Percentiles rank a stretch among this genome's conserved stretches.
phyloP scores from a whole-genome alignment of 2,329 filamentous ascomycete genomes.

The Pseudogymnoascus sp. region DNA sequence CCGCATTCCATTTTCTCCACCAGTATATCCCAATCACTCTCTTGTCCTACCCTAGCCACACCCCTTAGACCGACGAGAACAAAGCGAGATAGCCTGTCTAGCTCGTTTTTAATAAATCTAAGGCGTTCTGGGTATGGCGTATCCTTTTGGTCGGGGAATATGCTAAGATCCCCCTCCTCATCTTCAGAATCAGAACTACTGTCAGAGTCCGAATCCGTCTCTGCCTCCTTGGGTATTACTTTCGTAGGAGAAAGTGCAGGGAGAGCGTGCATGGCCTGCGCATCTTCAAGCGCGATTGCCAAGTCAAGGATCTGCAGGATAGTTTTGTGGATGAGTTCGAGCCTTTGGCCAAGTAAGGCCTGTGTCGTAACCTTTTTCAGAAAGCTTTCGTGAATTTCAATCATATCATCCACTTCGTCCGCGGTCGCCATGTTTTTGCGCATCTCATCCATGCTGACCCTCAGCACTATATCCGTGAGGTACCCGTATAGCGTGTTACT shows the following conservation, averaged over 20 bases:
- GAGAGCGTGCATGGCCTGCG: constrained; percentile 34
- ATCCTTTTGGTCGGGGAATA: constrained; percentile 24
- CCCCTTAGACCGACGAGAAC: constrained; percentile 64
- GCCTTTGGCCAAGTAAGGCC: constrained; percentile 58
- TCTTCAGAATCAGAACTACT: constrained; percentile 18
- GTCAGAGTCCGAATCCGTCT: constrained; percentile 24
- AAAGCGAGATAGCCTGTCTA: constrained; percentile 60
- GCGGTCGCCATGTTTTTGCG: constrained; percentile 47
- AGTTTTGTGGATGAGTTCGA: constrained; percentile 62
- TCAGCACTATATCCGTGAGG: constrained; percentile 63
- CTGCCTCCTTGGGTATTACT: constrained; percentile 19
- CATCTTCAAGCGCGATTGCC: constrained; percentile 58
- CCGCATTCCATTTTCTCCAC: constrained; percentile 67
- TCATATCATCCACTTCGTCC: constrained; percentile 74
- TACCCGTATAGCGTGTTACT: constrained; percentile 67
- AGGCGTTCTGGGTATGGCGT: constrained; percentile 44
- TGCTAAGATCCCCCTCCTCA: constrained; percentile 21
- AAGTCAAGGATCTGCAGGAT: constrained; percentile 72
- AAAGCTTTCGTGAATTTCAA: constrained; percentile 57
- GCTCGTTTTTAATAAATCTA: constrained; percentile 49
- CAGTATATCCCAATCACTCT: constrained; percentile 69
- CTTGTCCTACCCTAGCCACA: constrained; percentile 64
- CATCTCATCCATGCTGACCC: constrained; percentile 50
- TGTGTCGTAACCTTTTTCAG: constrained; percentile 55
- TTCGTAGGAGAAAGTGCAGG: constrained; percentile 15